Conservation (phyloP, 1,284 basidiomycete species). For the Microbotryum scabiosae region DNA sequence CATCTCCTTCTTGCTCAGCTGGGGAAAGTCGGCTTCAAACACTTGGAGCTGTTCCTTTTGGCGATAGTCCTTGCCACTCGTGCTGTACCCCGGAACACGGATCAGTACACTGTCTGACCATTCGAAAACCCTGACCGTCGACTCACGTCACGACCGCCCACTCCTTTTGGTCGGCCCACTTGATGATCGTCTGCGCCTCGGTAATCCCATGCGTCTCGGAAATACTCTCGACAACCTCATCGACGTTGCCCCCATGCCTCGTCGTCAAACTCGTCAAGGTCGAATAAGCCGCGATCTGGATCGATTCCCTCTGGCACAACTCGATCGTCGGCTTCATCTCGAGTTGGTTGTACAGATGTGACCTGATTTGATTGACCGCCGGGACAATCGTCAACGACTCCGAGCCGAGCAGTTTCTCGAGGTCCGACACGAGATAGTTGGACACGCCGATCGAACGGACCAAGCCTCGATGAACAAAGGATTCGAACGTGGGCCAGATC, state of each 20-base stretch:
- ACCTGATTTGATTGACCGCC: conserved; percentile 26
- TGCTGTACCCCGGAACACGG: not conserved
- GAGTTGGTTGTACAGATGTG: conserved; percentile 29
- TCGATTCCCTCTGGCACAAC: conserved; percentile 15
- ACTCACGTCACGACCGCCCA: conserved; percentile 19
- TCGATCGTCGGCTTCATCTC: conserved; percentile 13
- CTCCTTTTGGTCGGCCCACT: conserved; percentile 21
- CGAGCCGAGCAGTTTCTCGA: conserved; percentile 14
- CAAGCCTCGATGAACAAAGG: conserved; percentile 8
- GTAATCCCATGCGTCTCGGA: conserved; percentile 4
- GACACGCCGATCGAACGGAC: conserved; percentile 24
- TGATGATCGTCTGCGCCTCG: conserved; percentile 13
- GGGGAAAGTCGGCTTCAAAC: conserved; percentile 13
- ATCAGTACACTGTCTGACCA: not conserved
- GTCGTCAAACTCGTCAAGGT: conserved; percentile 15
- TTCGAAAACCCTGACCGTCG: not conserved
- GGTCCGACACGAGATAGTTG: conserved; percentile 20
- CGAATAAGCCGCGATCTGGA: conserved; percentile 24
- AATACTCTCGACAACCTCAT: conserved; percentile 6
- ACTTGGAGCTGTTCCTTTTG: conserved; percentile 17
- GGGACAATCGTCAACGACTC: conserved; percentile 9
- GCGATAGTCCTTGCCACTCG: conserved; percentile 12
- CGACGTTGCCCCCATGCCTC: conserved; percentile 14
- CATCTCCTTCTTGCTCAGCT: conserved; percentile 6
- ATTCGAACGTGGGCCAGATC: conserved; percentile 18